Conservation (phyloP, 805 yeast genomes). For the Candida nonsorbophila region DNA sequence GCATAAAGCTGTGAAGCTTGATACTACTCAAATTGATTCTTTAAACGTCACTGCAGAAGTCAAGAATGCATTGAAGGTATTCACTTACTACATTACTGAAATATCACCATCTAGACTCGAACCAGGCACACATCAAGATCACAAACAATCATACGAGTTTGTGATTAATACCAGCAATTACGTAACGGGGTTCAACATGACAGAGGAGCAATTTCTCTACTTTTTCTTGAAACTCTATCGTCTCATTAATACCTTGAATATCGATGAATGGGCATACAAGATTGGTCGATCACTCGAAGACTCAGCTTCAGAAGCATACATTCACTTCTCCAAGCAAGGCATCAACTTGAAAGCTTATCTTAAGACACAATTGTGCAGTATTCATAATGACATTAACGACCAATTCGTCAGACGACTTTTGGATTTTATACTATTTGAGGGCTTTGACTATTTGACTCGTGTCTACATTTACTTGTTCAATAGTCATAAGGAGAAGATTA, state of each 20-base stretch:
- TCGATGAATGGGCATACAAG: constrained; percentile 32
- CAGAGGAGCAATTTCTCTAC: constrained; percentile 25
- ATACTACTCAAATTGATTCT: constrained; percentile 9
- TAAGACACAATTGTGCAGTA: constrained; percentile 13
- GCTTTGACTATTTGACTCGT: constrained; percentile 29
- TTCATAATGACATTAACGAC: too few relatives aligned
- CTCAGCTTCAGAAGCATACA: constrained; percentile 16
- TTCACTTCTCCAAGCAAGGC: constrained; percentile 33
- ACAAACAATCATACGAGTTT: too few relatives aligned
- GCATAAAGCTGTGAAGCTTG: constrained; percentile 16
- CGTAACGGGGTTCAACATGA: too few relatives aligned
- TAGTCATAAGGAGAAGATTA: constrained; percentile 10
- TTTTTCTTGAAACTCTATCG: constrained; percentile 28
- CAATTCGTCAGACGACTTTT: constrained; percentile 16
- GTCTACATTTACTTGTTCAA: constrained; percentile 19
- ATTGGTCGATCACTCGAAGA: constrained; percentile 33
- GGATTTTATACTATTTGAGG: constrained; percentile 36
- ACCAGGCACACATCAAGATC: too few relatives aligned
- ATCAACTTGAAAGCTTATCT: constrained; percentile 19
- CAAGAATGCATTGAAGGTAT: constrained; percentile 23
- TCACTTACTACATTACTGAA: constrained; percentile 25
- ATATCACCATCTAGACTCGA: too few relatives aligned
- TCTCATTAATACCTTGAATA: constrained; percentile 16
- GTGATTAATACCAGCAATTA: too few relatives aligned
- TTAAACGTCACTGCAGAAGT: constrained; percentile 9